Percentiles rank a stretch among this genome's conserved stretches.
These are phyloP conservation scores for Abelmoschus esculentus DNA, from an alignment of 345 rosid species.

Conservation along the genomic window DNA sequence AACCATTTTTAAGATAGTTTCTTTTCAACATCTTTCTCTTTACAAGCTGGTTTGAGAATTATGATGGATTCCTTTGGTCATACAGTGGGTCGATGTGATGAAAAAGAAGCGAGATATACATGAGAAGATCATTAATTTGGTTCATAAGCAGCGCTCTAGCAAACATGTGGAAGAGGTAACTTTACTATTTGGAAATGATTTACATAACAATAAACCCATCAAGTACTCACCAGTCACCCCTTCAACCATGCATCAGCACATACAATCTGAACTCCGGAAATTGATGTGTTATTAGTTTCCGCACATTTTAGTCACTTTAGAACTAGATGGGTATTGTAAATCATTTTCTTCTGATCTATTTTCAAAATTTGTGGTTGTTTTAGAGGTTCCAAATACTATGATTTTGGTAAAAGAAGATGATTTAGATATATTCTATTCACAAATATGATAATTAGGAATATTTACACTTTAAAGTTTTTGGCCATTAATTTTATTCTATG, in stretches of 20 bases:
- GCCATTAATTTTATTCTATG: background rate
- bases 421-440: background rate
- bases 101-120: slow-evolving; percentile 82
- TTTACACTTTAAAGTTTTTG: background rate
- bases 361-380: background rate
- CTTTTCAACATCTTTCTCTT: background rate
- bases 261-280: background rate
- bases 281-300: background rate
- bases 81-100: slow-evolving; percentile 89
- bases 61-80: background rate
- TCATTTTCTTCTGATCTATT: background rate
- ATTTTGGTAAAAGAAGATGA: background rate
- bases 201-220: background rate
- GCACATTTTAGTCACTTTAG: background rate
- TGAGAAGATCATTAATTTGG: slow-evolving; percentile 59
- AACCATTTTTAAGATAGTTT: background rate
- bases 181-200: slow-evolving; percentile 1
- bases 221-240: background rate
- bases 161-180: slow-evolving; percentile 50
- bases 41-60: background rate
- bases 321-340: background rate
- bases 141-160: slow-evolving; percentile 48
- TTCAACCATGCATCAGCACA: background rate
- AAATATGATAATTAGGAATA: background rate
- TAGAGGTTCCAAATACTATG: background rate